Conservation (phyloP, 805 yeast species). For the Barnettozyma pratensis region DNA sequence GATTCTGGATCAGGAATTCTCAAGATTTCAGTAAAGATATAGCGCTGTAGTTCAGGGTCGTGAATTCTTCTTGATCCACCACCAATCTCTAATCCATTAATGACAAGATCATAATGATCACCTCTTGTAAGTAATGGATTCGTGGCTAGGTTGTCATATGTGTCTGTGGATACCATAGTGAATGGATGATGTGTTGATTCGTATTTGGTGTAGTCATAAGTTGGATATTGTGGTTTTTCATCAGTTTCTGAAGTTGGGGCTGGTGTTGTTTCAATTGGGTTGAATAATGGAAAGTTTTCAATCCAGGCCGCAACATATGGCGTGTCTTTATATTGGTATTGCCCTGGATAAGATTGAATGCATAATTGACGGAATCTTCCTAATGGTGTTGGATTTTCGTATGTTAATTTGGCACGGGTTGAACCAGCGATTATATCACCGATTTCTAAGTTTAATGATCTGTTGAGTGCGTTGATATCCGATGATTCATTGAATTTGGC, state of each 20-base stretch:
- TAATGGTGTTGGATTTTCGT: conserved; percentile 93
- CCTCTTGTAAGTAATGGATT: conserved; percentile 70
- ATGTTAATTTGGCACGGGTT: conserved; percentile 64
- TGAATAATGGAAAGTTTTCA: conserved; percentile 87
- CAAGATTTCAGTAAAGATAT: conserved; percentile 61
- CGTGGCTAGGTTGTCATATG: conserved; percentile 48
- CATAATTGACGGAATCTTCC: conserved; percentile 81
- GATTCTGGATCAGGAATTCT: conserved; percentile 50
- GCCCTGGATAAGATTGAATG: conserved; percentile 45
- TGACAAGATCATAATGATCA: conserved; percentile 89
- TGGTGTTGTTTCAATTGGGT: conserved; percentile 52
- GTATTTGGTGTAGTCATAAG: conserved; percentile 41
- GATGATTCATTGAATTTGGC: conserved; percentile 26
- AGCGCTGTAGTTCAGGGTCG: conserved; percentile 72
- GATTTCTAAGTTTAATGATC: conserved; percentile 36
- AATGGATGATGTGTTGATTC: conserved; percentile 95
- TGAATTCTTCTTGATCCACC: conserved; percentile 97
- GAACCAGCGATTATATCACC: conserved; percentile 79
- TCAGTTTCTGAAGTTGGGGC: neutral
- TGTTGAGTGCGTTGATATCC: neutral
- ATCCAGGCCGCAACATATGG: conserved; percentile 71
- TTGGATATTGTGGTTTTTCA: conserved; percentile 45
- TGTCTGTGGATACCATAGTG: conserved; percentile 80
- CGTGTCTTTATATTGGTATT: conserved; percentile 30
- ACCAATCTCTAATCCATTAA: conserved; percentile 93